Conservation (phyloP, 2,329 filamentous ascomycete species). For the Fusarium verrucosum region DNA sequence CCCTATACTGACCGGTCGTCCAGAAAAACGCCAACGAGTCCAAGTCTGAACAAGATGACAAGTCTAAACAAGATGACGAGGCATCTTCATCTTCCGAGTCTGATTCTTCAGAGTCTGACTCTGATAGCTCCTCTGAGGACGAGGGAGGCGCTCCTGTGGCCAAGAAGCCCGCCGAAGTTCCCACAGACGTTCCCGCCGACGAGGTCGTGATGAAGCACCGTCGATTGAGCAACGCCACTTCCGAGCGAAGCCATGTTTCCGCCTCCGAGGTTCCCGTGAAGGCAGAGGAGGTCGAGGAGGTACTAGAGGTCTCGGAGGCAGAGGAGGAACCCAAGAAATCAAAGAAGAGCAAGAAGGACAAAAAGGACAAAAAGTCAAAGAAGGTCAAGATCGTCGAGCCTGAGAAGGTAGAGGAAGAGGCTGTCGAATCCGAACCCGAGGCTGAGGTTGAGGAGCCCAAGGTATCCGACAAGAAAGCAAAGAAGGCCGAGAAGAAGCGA, state of each 20-base stretch:
- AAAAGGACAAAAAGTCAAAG: slow-evolving; percentile 46
- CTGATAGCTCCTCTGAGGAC: slow-evolving; percentile 33
- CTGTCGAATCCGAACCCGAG: slow-evolving; percentile 17
- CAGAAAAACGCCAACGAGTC: slow-evolving; percentile 27
- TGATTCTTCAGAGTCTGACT: slow-evolving; percentile 31
- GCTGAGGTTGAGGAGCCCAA: slow-evolving; percentile 17
- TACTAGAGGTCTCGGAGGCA: no score
- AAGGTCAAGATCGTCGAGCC: slow-evolving; percentile 26
- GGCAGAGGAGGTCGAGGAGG: slow-evolving; percentile 34
- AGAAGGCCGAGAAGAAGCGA: slow-evolving; percentile 51
- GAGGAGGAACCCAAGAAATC: slow-evolving; percentile 39
- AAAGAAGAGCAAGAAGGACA: slow-evolving; percentile 40
- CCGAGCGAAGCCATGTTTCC: slow-evolving; percentile 38
- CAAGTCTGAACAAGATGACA: slow-evolving; percentile 31
- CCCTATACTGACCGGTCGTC: background rate
- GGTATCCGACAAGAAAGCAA: slow-evolving; percentile 46
- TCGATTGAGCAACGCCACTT: slow-evolving; percentile 45
- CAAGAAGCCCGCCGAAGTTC: slow-evolving; percentile 36
- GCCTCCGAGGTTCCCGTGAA: slow-evolving; percentile 23
- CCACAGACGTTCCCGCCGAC: slow-evolving; percentile 41
- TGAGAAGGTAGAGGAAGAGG: slow-evolving; percentile 38
- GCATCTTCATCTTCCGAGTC: slow-evolving; percentile 38
- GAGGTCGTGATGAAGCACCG: slow-evolving; percentile 48
- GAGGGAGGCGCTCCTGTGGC: slow-evolving; percentile 39
- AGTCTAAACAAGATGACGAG: no score